Evolutionary conservation across 257 asterid genomes (phyloP).

Genomic region (Lithospermum erythrorhizon): DNA sequence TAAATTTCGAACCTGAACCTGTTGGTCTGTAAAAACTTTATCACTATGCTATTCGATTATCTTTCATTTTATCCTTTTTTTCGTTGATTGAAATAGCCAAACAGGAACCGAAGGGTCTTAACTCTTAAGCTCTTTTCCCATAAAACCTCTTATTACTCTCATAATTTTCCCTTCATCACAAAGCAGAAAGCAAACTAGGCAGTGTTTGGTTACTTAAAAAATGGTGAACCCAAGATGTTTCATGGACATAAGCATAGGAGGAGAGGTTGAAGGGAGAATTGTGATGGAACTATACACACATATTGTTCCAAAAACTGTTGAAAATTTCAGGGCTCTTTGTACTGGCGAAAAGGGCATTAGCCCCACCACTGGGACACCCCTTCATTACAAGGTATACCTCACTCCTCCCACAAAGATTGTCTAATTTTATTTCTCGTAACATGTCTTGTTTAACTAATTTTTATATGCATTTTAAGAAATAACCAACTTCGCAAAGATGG

Average conservation of each 20-base stretch:
- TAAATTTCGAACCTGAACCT: too few relatives aligned
- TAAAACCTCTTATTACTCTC: neutral
- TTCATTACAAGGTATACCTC: conserved; percentile 27
- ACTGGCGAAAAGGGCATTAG: conserved; percentile 32
- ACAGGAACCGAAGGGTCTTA: too few relatives aligned
- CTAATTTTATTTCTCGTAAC: too few relatives aligned
- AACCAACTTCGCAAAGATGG: too few relatives aligned
- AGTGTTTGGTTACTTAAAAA: neutral
- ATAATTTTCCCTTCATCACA: neutral
- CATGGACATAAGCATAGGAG: conserved; percentile 29
- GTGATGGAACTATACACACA: conserved; percentile 23
- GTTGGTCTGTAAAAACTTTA: too few relatives aligned
- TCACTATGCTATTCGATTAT: too few relatives aligned
- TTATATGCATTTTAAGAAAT: too few relatives aligned
- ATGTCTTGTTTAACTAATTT: too few relatives aligned
- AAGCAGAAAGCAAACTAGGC: neutral
- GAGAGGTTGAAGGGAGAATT: conserved; percentile 27
- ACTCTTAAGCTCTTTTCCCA: too few relatives aligned
- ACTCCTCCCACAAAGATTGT: too few relatives aligned
- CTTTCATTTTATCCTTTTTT: too few relatives aligned
- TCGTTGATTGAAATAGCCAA: too few relatives aligned
- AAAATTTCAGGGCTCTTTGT: conserved; percentile 37
- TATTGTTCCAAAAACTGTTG: conserved; percentile 31
- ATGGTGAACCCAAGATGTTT: conserved; percentile 25
- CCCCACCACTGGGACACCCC: conserved; percentile 25